Conservation (phyloP, 2,329 filamentous ascomycete species). For the Huntiella abstrusa region DNA sequence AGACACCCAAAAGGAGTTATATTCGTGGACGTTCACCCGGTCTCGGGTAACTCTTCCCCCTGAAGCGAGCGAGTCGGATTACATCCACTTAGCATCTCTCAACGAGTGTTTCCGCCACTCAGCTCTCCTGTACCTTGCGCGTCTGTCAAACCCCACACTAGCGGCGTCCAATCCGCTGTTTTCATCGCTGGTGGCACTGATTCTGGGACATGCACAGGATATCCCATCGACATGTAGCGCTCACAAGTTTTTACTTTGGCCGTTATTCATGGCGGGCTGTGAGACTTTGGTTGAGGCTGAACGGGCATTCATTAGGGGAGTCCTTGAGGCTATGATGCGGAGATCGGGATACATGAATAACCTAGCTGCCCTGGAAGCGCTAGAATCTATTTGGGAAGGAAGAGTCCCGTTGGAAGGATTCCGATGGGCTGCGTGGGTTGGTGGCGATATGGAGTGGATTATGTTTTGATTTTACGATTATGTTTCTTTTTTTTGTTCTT, state of each 20-base stretch:
- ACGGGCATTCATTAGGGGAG: slow-evolving; percentile 57
- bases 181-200: not conserved
- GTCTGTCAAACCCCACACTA: slow-evolving; percentile 57
- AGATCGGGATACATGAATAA: slow-evolving; percentile 92
- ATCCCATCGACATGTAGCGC: slow-evolving; percentile 54
- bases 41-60: slow-evolving; percentile 32
- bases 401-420: slow-evolving; percentile 17
- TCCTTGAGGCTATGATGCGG: slow-evolving; percentile 71
- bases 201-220: slow-evolving; percentile 35
- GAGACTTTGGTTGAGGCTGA: slow-evolving; percentile 73
- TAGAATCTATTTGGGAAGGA: slow-evolving; percentile 61
- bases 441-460: slow-evolving; percentile 43
- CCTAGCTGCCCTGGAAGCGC: slow-evolving; percentile 61
- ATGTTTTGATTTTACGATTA: slow-evolving; percentile 30
- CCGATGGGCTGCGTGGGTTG: slow-evolving; percentile 39
- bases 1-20: slow-evolving; percentile 54
- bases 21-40: slow-evolving; percentile 61
- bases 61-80: slow-evolving; percentile 37
- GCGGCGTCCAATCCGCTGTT: slow-evolving; percentile 33
- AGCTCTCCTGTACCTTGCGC: slow-evolving; percentile 75
- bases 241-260: slow-evolving; percentile 86
- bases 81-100: slow-evolving; percentile 59
- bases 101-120: slow-evolving; percentile 83
- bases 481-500: not conserved
- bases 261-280: slow-evolving; percentile 66